Evolutionary conservation across 2,329 filamentous ascomycete species (phyloP).

Genomic region (Cordyceps cateniannulata): DNA sequence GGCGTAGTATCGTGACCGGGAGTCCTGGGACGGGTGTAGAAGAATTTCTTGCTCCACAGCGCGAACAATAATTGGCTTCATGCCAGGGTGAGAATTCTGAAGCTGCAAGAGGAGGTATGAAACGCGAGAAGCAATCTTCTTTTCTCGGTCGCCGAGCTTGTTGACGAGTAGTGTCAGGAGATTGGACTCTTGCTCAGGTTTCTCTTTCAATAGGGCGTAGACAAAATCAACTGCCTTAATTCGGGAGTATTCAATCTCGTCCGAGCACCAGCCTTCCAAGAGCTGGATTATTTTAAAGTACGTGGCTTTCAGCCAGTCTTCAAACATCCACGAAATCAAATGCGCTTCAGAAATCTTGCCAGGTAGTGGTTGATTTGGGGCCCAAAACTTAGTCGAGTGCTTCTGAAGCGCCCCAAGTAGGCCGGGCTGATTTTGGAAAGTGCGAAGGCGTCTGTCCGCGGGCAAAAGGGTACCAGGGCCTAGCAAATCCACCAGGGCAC

Average conservation of each 20-base stretch:
- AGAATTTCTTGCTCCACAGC: conserved; percentile 83
- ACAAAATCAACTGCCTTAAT: conserved; percentile 85
- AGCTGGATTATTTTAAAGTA: conserved; percentile 93
- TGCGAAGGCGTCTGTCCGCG: conserved; percentile 68
- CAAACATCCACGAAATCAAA: conserved; percentile 82
- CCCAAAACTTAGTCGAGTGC: conserved; percentile 54
- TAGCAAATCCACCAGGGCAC: conserved; percentile 88
- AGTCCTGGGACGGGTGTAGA: conserved; percentile 78
- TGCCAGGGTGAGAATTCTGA: conserved; percentile 79
- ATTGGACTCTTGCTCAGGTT: conserved; percentile 95
- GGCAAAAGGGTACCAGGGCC: conserved; percentile 84
- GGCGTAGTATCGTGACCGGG: conserved; percentile 89
- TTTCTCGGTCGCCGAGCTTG: conserved; percentile 91
- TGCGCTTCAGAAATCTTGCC: conserved; percentile 68
- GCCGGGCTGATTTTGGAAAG: conserved; percentile 73
- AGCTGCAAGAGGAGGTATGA: conserved; percentile 93
- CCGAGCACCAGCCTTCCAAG: conserved; percentile 86
- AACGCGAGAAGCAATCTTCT: conserved; percentile 89
- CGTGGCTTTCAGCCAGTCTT: conserved; percentile 89
- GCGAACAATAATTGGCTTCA: conserved; percentile 84
- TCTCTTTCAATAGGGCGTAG: conserved; percentile 85
- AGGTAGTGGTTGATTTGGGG: conserved; percentile 62
- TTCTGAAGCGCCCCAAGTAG: conserved; percentile 66
- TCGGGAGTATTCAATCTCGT: conserved; percentile 91
- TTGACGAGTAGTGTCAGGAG: conserved; percentile 86